phyloP scores from a whole-genome alignment of 2,329 filamentous ascomycete genomes.

The Bipolaris oryzae region DNA sequence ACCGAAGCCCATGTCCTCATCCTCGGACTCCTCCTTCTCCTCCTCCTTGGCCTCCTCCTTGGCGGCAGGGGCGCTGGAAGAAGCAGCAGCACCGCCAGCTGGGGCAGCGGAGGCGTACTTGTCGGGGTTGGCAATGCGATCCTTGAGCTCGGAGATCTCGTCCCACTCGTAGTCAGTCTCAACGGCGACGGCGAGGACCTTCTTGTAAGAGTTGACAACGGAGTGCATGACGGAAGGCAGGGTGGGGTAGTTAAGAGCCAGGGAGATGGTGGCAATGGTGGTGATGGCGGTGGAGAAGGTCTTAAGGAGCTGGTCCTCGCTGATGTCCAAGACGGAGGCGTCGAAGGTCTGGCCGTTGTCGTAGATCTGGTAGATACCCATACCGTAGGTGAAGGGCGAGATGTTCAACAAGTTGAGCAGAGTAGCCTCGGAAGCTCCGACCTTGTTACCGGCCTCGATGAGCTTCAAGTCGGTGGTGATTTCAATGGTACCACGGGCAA shows the following conservation, averaged over 20 bases:
- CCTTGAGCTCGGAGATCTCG: slow-evolving; percentile 97
- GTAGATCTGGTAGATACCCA: slow-evolving; percentile 96
- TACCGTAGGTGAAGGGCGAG: slow-evolving; percentile 80
- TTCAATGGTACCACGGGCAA: slow-evolving; percentile 99
- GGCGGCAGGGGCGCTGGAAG: slow-evolving; percentile 55
- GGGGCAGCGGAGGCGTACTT: slow-evolving; percentile 88
- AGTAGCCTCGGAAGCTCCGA: slow-evolving; percentile 98
- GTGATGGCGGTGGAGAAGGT: slow-evolving; percentile 79
- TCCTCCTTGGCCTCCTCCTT: slow-evolving; percentile 58
- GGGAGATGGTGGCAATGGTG: slow-evolving; percentile 87
- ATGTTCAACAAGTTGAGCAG: slow-evolving; percentile 99
- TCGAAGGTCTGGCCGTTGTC: slow-evolving; percentile 94
- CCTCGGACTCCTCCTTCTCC: slow-evolving; percentile 64
- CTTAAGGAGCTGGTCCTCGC: slow-evolving; percentile 91
- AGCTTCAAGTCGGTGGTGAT: slow-evolving; percentile 98
- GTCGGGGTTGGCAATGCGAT: slow-evolving; percentile 98
- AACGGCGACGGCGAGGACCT: slow-evolving; percentile 85
- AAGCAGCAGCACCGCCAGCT: slow-evolving; percentile 60
- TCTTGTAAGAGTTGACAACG: slow-evolving; percentile 98
- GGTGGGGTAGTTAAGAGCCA: slow-evolving; percentile 94
- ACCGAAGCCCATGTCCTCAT: slow-evolving; percentile 62
- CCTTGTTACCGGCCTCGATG: slow-evolving; percentile 89
- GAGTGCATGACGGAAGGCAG: slow-evolving; percentile 96
- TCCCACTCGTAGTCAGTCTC: slow-evolving; percentile 93
- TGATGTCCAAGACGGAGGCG: slow-evolving; percentile 84